Base-by-base conservation (phyloP, 495 filamentous ascomycete genomes). In the Talaromyces nanjingensis region DNA sequence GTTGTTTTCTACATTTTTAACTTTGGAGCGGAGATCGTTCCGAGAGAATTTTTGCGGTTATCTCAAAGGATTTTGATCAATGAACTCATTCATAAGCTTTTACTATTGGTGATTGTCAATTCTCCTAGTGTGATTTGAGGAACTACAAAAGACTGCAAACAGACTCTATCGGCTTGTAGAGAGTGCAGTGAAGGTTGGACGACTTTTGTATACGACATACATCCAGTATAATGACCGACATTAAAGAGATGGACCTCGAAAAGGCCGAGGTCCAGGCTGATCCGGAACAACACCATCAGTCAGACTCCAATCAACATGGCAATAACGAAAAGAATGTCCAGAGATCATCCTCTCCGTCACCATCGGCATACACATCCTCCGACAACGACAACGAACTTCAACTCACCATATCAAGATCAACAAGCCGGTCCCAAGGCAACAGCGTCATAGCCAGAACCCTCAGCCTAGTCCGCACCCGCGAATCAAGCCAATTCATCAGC, bases 401-500 rank as follows among this genome's bases (percentile, higher is more conserved):
- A 22, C 22, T 24, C 0, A 27, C 37, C 4, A 16, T 29, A 27
- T 56, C 53, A 25, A 56, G 24, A 12, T 56, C 53, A 22, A 11
- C 53, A 56, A 61, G 59, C 25, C 59, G 22, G 5, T 0, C 61
- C 33, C 33, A 37, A 27, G 45, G 57, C 6, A 16, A 45, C 18
- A 57, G 24, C 0, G 24, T 56, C 53, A 25, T 56, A 56, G 2
- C 53, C 11, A 69, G 71, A 37, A 77, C 75, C 2, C 65, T 80
- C 18, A 75, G 75, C 4, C 69, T 68, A 3, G 76, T 81, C 9
- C 77, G 78, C 24, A 83, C 81, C 0, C 75, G 76, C 45, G 79
- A 78, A 62, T 79, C 79, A 8, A 77, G 76, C 29, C 78, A 72
- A 52, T 83, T 86, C 53, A 77, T 85, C 4, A 39, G 53, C n/a